Evolutionary conservation across 1,284 basidiomycete species (phyloP).

Genomic region (Cystobasidium sp.): DNA sequence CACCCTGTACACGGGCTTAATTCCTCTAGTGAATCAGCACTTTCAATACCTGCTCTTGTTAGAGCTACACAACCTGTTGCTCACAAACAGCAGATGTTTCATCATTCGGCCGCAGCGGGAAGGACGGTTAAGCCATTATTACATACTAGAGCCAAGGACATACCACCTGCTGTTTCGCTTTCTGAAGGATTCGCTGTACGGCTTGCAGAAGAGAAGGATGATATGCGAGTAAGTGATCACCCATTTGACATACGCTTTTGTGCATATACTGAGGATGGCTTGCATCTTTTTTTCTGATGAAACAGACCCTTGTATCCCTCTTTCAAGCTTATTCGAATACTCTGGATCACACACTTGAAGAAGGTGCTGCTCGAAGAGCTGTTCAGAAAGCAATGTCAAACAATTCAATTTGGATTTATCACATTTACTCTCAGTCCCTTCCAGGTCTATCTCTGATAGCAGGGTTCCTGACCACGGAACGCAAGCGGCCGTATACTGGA

Average conservation of each 20-base stretch:
- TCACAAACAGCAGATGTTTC: slow-evolving; percentile 9
- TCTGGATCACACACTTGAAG: slow-evolving; percentile 29
- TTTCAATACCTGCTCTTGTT: neutral
- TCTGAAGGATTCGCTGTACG: slow-evolving; percentile 39
- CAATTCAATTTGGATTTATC: slow-evolving; percentile 40
- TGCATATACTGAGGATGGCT: neutral
- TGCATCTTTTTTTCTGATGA: no score
- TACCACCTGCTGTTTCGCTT: slow-evolving; percentile 34
- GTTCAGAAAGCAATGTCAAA: slow-evolving; percentile 32
- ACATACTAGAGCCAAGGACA: slow-evolving; percentile 19
- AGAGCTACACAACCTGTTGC: neutral
- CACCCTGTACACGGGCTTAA: neutral
- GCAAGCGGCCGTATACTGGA: slow-evolving; percentile 10
- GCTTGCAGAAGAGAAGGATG: slow-evolving; percentile 30
- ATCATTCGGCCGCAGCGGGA: slow-evolving; percentile 15
- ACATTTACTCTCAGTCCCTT: slow-evolving; percentile 34
- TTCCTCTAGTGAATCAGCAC: slow-evolving; percentile 14
- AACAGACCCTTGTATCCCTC: slow-evolving; percentile 16
- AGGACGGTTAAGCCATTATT: slow-evolving; percentile 33
- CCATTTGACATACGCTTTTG: no score
- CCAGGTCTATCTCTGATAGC: slow-evolving; percentile 38
- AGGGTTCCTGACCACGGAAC: slow-evolving; percentile 41
- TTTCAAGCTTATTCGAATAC: slow-evolving; percentile 38
- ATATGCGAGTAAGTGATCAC: slow-evolving; percentile 26
- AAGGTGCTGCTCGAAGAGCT: slow-evolving; percentile 25